These are phyloP conservation scores for Talaromyces funiculosus DNA, from an alignment of 2,329 filamentous ascomycete genomes.

Conservation along the genomic window DNA sequence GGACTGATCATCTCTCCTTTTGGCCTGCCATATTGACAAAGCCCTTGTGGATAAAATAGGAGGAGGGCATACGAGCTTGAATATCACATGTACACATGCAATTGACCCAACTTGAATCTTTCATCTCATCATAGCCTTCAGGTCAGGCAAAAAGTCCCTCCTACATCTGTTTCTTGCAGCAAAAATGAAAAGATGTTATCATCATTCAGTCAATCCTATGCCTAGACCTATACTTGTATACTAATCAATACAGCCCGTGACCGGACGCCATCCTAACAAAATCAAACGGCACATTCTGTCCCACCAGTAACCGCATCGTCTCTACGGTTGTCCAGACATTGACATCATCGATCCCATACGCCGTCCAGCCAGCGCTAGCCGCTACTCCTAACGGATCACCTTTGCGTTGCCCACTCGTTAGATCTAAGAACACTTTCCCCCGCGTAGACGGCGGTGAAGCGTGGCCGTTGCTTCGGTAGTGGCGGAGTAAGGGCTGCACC, in stretches of 20 bases:
- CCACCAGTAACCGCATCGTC: constrained; percentile 69
- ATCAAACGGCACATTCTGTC: constrained; percentile 82
- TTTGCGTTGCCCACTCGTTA: constrained; percentile 64
- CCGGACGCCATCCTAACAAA: constrained; percentile 72
- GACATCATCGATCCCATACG: constrained; percentile 73
- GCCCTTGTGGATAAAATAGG: no score
- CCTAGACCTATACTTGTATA: not conserved
- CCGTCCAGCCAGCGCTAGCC: constrained; percentile 68
- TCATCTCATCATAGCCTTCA: no score
- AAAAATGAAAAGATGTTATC: not conserved
- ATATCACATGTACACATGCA: no score
- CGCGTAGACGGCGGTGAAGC: constrained; percentile 32
- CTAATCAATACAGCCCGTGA: constrained; percentile 45
- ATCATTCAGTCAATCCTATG: not conserved
- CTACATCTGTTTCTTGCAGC: not conserved
- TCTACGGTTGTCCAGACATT: constrained; percentile 81
- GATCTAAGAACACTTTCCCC: constrained; percentile 71
- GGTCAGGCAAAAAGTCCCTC: no score
- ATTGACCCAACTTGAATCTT: no score
- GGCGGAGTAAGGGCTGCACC: constrained; percentile 69
- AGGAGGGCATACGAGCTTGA: no score
- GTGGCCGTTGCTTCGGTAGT: constrained; percentile 52
- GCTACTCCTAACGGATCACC: constrained; percentile 66
- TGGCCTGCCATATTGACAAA: no score
- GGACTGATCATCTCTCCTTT: no score